Evolutionary conservation across 176 grass and related monocot species (phyloP).

Genomic region (Bolboschoenus planiculmis): DNA sequence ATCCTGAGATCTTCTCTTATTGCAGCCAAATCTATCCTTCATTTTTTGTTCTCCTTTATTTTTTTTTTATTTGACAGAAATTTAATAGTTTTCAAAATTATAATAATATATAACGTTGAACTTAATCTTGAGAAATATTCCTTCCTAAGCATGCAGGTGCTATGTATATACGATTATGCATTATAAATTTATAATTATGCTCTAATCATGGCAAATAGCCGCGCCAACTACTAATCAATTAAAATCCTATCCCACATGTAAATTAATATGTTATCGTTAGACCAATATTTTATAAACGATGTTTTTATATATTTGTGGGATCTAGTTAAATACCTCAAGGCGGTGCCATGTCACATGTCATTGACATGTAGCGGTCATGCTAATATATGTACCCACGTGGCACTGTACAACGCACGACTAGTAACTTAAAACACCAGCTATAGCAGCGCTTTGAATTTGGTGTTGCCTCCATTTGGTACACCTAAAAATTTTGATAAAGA

Average conservation of each 20-base stretch:
- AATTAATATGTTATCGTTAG: background rate
- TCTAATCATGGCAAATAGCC: background rate
- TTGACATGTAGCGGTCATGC: background rate
- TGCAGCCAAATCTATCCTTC: background rate
- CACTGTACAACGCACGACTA: background rate
- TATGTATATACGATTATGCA: background rate
- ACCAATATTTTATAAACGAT: background rate
- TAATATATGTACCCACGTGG: background rate
- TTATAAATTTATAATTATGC: background rate
- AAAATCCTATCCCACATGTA: background rate
- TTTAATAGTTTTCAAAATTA: background rate
- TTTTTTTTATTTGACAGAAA: background rate
- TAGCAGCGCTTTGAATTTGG: slow-evolving; percentile 3
- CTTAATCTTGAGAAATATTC: background rate
- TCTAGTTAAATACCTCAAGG: background rate
- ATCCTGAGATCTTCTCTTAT: background rate
- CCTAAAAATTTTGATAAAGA: slow-evolving; percentile 1
- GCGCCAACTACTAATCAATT: background rate
- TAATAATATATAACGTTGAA: background rate
- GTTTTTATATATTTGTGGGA: background rate
- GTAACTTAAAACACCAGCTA: background rate
- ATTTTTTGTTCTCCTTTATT: background rate
- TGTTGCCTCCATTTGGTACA: slow-evolving; percentile 1
- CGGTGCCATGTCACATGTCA: background rate
- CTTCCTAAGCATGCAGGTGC: background rate